Base-by-base conservation (phyloP, 2,329 filamentous ascomycete genomes). In the Talaromyces sp. region DNA sequence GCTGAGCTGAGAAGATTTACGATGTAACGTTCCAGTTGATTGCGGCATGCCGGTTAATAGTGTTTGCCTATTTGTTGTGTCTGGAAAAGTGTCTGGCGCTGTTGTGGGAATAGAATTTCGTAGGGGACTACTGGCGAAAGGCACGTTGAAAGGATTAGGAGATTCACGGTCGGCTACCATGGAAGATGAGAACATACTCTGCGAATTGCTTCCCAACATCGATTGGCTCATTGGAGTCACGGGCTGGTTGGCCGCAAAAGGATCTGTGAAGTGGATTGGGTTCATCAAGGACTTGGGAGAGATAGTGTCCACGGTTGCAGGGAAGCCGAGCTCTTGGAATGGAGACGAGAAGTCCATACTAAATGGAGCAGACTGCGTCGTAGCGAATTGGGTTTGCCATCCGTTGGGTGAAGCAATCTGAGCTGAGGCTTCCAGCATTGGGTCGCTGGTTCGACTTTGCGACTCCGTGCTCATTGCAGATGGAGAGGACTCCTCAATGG, bases 391-490 rank as follows among this genome's bases (percentile, higher is more conserved):
- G 58, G 85, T 82, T 70, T 89, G 86, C 87, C 89, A 92, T 80
- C 85, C 83, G 67, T 82, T 80, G 3, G 80, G 79, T 2, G 80
- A 77, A 21, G 81, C 77, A 44, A 84, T 82, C 67, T 88, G 86
- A 74, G 88, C 89, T 40, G 73, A 73, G 5, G 91, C 91, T 75
- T 97, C 92, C 63, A 95, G 82, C 88, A 96, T 92, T 64, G 92
- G 87, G 73, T 98, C 95, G 76, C 91, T 96, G 55, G 75, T 75
- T 11, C 75, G 75, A 74, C 90, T 93, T 72, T 96, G 93, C 77
- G 93, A 98, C 64, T 91, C 91, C 48, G 91, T 96, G 79, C 93
- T 98, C 75, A 98, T 93, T 54, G 92, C 92, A 8, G 95, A 98
- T 16, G 95, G 95, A 14, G 95, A 98, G 11, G 95, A 98, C 64